Conservation (phyloP, 176 grass and related monocot species). For the Areca catechu region DNA sequence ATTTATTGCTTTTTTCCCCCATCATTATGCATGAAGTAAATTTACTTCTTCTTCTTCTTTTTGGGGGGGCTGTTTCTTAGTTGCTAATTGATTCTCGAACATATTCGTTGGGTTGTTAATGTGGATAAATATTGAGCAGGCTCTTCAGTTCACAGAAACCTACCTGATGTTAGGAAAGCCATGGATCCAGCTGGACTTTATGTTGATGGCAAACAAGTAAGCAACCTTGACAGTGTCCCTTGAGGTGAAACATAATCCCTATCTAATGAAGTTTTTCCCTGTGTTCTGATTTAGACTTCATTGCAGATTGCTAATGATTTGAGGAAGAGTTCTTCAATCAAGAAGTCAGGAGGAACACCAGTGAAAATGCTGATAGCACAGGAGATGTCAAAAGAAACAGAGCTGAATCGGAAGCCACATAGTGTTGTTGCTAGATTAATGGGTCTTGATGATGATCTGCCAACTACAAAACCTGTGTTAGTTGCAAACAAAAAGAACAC, state of each 20-base stretch:
- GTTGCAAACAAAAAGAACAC: slow-evolving; percentile 24
- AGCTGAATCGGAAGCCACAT: slow-evolving; percentile 49
- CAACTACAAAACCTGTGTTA: slow-evolving; percentile 31
- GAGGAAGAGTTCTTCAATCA: slow-evolving; percentile 29
- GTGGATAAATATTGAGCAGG: background rate
- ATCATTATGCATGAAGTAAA: too few species aligned
- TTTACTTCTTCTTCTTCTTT: too few species aligned
- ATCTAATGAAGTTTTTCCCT: slow-evolving; percentile 4
- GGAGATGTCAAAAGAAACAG: slow-evolving; percentile 46
- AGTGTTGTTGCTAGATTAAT: slow-evolving; percentile 85
- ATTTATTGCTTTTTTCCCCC: too few species aligned
- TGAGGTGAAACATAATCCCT: background rate
- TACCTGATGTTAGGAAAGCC: background rate
- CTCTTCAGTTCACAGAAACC: slow-evolving; percentile 2
- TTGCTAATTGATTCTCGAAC: background rate
- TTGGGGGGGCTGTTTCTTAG: too few species aligned
- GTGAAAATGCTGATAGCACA: slow-evolving; percentile 58
- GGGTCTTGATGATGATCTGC: slow-evolving; percentile 80
- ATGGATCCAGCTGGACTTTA: background rate
- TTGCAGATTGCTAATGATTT: slow-evolving; percentile 12
- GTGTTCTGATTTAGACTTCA: slow-evolving; percentile 6
- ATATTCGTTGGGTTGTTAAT: background rate
- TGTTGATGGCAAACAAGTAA: slow-evolving; percentile 11
- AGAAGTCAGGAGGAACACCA: slow-evolving; percentile 43
- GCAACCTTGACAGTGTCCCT: background rate